Conservation (phyloP, 2,329 filamentous ascomycete species). For the Mariannaea sp. region DNA sequence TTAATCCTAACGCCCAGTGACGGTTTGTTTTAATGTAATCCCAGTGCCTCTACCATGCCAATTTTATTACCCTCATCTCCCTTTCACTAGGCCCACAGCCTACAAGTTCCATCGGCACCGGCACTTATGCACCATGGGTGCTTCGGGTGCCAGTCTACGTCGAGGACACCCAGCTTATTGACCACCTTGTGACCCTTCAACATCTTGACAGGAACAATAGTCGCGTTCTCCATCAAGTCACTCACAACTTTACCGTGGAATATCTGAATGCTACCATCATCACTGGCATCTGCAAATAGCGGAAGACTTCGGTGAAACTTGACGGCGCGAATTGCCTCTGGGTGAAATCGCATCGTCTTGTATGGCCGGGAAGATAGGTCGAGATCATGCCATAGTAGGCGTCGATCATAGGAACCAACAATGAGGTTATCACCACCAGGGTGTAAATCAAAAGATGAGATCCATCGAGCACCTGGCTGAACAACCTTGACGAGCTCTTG, state of each 20-base stretch:
- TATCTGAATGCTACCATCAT: constrained; percentile 92
- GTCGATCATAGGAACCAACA: constrained; percentile 91
- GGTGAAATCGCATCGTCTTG: constrained; percentile 95
- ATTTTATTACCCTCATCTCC: background rate
- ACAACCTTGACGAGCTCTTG: constrained; percentile 93
- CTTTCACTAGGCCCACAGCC: constrained; percentile 69
- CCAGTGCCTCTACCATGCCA: background rate
- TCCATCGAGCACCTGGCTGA: constrained; percentile 91
- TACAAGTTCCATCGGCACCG: constrained; percentile 89
- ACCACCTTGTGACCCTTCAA: constrained; percentile 87
- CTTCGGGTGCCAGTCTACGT: constrained; percentile 92
- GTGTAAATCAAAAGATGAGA: constrained; percentile 92
- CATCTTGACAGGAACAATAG: constrained; percentile 94
- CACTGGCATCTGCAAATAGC: constrained; percentile 91
- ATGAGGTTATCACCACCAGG: constrained; percentile 92
- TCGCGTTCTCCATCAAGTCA: constrained; percentile 94
- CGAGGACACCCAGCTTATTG: constrained; percentile 85
- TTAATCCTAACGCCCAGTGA: constrained; percentile 13
- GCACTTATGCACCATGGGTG: constrained; percentile 95
- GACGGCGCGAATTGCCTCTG: constrained; percentile 87
- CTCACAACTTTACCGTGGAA: constrained; percentile 96
- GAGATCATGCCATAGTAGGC: constrained; percentile 94
- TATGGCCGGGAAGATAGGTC: constrained; percentile 89
- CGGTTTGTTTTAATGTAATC: background rate
- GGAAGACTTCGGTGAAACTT: constrained; percentile 83